phyloP scores from a whole-genome alignment of 805 yeast species.

The Starmera dryadoides region DNA sequence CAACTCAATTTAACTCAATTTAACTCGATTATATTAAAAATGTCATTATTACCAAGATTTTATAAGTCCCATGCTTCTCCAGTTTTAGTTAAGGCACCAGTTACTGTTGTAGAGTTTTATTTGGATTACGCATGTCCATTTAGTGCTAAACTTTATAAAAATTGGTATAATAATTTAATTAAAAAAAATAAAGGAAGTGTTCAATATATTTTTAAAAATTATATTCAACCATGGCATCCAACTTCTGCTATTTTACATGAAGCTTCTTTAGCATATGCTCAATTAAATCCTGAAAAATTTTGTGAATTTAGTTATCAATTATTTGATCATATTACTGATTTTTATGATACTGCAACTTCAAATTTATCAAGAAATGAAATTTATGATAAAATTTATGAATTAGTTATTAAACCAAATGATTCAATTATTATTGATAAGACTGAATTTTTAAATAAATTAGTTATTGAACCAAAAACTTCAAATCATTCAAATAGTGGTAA shows the following conservation, averaged over 20 bases:
- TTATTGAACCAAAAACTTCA: conserved; percentile 16
- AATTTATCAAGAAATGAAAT: conserved; percentile 49
- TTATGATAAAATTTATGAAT: conserved; percentile 42
- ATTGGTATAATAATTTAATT: conserved; percentile 43
- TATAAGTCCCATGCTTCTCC: conserved; percentile 17
- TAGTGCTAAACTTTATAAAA: conserved; percentile 55
- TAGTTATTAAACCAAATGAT: conserved; percentile 37
- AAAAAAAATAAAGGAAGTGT: conserved; percentile 40
- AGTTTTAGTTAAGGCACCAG: conserved; percentile 7
- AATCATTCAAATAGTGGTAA: conserved; percentile 49
- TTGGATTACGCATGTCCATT: conserved; percentile 77
- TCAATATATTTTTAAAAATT: conserved; percentile 60
- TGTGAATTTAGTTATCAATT: conserved; percentile 51
- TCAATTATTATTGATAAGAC: conserved; percentile 18
- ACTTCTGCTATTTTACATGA: conserved; percentile 63
- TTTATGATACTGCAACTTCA: conserved; percentile 55
- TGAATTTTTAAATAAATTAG: conserved; percentile 24
- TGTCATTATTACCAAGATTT: conserved; percentile 24
- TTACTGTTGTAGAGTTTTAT: conserved; percentile 51
- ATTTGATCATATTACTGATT: conserved; percentile 46
- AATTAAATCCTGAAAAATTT: conserved; percentile 42
- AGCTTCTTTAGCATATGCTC: conserved; percentile 63
- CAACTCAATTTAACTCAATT: no score
- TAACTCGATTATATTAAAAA: no score
- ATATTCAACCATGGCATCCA: conserved; percentile 91